Evolutionary conservation across 345 rosid genomes (phyloP), one percentile per base, ranked within the genome.

Genomic region (Populus simonii): DNA sequence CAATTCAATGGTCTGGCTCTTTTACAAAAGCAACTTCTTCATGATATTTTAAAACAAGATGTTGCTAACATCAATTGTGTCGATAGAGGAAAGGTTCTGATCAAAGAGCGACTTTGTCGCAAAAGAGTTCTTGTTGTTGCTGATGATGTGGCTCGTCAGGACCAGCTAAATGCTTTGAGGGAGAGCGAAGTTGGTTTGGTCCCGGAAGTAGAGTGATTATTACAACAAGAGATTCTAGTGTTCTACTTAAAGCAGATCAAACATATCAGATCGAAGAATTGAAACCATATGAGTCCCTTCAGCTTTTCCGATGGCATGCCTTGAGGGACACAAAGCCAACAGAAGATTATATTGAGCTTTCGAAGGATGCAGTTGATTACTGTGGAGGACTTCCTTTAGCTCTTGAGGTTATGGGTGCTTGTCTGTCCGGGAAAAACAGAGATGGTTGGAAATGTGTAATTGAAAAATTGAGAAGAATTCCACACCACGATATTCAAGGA

Each of bases 381-480:
- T 55, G 68, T 39, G 18, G 35, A 8, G 79, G 79, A 4, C 73
- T 76, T 55, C 79, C 79, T 2, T 20, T 76, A 22, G 74, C 79
- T 33, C 51, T 76, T 20, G 23, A 67, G 68, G 68, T 76, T 38
- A 43, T 76, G 36, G 79, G 79, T 27, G 49, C 73, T 17, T 76
- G 35, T 51, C 59, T 76, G 13, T 36, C 7, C 7, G 66, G 66
- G 0, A 47, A 12, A 55, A 63, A 18, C 16, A 20, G 8, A 18
- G 51, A 66, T 51, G 35, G 20, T n/a, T 76, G 79, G 79, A 29
- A 68, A 53, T 31, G 31, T 65, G 61, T 6, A n/a, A 8, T 70
- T 8, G 45, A 41, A 13, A 41, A 9, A 9, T 29, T 29, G 29
- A 29, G 29, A 1, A 29, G 29, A 29, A 29, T 29, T 29, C 29